Conservation (phyloP, 139 green algal genomes). For the Zygnema cylindricum region DNA sequence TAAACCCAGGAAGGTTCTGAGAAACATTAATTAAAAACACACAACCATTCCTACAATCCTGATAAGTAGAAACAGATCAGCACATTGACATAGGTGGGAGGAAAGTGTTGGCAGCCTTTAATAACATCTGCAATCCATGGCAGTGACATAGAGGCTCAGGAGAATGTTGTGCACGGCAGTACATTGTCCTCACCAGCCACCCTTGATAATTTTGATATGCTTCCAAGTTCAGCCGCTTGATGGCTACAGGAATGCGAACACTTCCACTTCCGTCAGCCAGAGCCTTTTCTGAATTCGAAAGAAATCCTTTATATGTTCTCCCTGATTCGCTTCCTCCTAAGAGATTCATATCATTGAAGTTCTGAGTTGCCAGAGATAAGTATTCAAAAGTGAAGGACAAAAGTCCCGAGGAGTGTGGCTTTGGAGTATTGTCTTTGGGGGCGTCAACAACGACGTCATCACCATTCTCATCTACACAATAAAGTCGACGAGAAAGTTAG, state of each 20-base stretch:
- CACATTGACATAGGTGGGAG: no score
- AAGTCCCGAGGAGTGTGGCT: background rate
- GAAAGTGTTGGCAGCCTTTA: no score
- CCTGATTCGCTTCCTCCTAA: background rate
- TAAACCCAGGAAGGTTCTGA: no score
- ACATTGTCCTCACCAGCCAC: slow-evolving; percentile 43
- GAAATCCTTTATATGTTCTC: background rate
- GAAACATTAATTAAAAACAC: no score
- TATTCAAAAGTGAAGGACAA: background rate
- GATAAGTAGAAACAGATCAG: no score
- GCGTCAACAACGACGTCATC: background rate
- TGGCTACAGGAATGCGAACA: slow-evolving; percentile 13
- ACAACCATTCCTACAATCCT: no score
- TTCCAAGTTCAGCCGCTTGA: slow-evolving; percentile 52
- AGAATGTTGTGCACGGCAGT: background rate
- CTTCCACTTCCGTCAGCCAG: background rate
- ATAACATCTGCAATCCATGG: no score
- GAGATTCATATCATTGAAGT: background rate
- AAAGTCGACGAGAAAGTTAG: background rate
- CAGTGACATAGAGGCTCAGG: no score
- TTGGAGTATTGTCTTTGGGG: background rate
- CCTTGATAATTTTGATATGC: slow-evolving; percentile 38
- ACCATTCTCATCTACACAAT: background rate
- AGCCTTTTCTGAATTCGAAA: background rate
- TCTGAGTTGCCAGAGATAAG: background rate